Base-by-base conservation (phyloP, 2,329 filamentous ascomycete genomes). In the Leptographium procerum region DNA sequence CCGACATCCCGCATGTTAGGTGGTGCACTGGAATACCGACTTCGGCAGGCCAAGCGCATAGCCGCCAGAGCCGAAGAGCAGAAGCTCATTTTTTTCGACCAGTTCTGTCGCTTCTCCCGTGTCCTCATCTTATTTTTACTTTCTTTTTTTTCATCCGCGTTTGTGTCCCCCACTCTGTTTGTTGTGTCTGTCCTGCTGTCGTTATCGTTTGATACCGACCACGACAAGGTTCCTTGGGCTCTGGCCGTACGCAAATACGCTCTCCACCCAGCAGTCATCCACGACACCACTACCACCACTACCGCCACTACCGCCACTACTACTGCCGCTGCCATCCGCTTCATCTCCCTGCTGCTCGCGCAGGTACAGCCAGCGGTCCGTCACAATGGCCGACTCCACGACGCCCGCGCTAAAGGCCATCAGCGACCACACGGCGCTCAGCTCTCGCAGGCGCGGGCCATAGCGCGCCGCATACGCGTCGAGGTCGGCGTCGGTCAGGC, bases 341-440 rank as follows among this genome's bases (percentile, higher is more conserved):
- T 7, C n/a, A n/a, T 43, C 10, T 16, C 86, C 81, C 55, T 74
- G 67, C 65, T 95, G 88, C 73, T 99, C 92, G 59, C 77, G 81
- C 64, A 99, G 75, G 73, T 86, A 99, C 61, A 88, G 75, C 88
- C 90, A 99, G 52, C 94, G 81, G 75, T 99, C 94, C 52, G 87
- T 83, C 56, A 95, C 90, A 66, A 99, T 92, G 60, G 95, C 76
- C 34, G 90, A 89, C 75, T 99, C 94, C 2, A 95, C 85, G 4
- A 96, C 87, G 24, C 84, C 84, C 3, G 92, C 91, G 69, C 90
- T 95, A 66, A 96, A 96, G 1, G 94, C 91, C 92, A 99, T 99
- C 66, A 99, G 71, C 64, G 84, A 90, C 94, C 94, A 99, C 60
- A 95, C 83, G 9, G 95, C 80, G 67, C 87, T 90, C 45, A 99